phyloP scores from a whole-genome alignment of 352 stramenopile genomes.

The Aphanomyces euteiches region DNA sequence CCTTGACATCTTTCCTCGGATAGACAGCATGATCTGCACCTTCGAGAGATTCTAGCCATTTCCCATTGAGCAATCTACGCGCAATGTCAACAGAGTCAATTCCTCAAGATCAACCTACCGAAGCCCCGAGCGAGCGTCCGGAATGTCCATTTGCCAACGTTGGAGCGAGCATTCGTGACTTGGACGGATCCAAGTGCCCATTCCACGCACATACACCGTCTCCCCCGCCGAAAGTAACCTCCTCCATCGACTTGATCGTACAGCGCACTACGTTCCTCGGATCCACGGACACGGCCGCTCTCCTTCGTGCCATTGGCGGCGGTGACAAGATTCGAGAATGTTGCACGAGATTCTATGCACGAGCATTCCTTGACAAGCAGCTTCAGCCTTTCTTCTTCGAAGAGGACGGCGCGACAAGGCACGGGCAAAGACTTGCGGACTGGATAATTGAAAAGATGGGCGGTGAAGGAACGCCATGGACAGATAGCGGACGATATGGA shows the following conservation, averaged over 20 bases:
- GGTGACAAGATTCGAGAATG: constrained; percentile 26
- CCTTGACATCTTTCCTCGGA: neutral
- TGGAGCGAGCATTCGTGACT: neutral
- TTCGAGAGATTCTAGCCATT: neutral
- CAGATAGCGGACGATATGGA: constrained; percentile 12
- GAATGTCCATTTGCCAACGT: constrained; percentile 22
- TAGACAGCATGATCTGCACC: neutral
- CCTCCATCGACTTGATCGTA: neutral
- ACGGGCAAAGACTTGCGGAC: constrained; percentile 24
- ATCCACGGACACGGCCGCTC: neutral
- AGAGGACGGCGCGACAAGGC: constrained; percentile 17
- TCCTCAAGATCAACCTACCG: neutral
- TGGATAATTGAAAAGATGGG: constrained; percentile 31
- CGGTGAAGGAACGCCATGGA: constrained; percentile 20
- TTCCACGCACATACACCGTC: constrained; percentile 8
- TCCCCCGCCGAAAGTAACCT: neutral
- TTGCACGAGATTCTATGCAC: constrained; percentile 22
- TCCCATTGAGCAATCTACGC: neutral
- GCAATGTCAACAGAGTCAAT: neutral
- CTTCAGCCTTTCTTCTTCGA: constrained; percentile 28
- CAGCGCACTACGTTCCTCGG: neutral
- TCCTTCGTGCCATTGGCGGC: constrained; percentile 12
- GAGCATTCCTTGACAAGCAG: constrained; percentile 25
- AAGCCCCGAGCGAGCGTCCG: neutral
- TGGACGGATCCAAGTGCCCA: neutral